These are phyloP conservation scores for Pseudocercospora macadamiae DNA, from an alignment of 2,329 filamentous ascomycete species.

Conservation along the genomic window DNA sequence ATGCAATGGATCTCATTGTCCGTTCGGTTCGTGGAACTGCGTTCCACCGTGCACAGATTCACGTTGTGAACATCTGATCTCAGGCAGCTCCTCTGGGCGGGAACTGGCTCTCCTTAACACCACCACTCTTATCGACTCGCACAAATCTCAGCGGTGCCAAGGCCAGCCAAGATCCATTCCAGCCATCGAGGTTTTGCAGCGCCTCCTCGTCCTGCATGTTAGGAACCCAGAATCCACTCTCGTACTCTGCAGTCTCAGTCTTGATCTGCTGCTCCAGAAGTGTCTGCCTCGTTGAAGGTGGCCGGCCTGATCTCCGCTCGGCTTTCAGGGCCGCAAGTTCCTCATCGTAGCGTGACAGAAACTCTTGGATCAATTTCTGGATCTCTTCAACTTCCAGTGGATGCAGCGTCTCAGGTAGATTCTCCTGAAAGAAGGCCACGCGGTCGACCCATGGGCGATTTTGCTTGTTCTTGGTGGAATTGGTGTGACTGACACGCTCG, in stretches of 20 bases:
- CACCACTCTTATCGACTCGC: slow-evolving; percentile 68
- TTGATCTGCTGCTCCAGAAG: slow-evolving; percentile 72
- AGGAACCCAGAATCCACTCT: slow-evolving; percentile 83
- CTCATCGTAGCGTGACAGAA: slow-evolving; percentile 67
- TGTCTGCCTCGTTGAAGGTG: slow-evolving; percentile 76
- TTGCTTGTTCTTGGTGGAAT: slow-evolving; percentile 69
- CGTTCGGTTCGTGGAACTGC: no score
- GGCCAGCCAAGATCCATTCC: slow-evolving; percentile 84
- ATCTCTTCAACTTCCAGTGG: slow-evolving; percentile 61
- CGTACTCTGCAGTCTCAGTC: slow-evolving; percentile 75
- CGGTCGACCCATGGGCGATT: slow-evolving; percentile 68
- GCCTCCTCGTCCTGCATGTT: slow-evolving; percentile 72
- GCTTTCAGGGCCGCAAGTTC: slow-evolving; percentile 69
- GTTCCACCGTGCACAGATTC: no score
- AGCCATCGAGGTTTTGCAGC: slow-evolving; percentile 66
- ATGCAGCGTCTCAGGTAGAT: slow-evolving; percentile 39
- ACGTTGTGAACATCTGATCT: no score
- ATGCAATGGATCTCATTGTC: no score
- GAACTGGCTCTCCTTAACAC: slow-evolving; percentile 71
- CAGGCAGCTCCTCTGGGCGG: slow-evolving; percentile 61
- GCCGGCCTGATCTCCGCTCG: slow-evolving; percentile 74
- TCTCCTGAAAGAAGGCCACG: slow-evolving; percentile 68
- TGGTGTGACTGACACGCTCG: slow-evolving; percentile 75
- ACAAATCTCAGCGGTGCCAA: slow-evolving; percentile 77
- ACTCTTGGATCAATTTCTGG: slow-evolving; percentile 53